These are phyloP conservation scores for Ormosia semicastrata DNA, from an alignment of 306 rosid species.

Conservation along the genomic window DNA sequence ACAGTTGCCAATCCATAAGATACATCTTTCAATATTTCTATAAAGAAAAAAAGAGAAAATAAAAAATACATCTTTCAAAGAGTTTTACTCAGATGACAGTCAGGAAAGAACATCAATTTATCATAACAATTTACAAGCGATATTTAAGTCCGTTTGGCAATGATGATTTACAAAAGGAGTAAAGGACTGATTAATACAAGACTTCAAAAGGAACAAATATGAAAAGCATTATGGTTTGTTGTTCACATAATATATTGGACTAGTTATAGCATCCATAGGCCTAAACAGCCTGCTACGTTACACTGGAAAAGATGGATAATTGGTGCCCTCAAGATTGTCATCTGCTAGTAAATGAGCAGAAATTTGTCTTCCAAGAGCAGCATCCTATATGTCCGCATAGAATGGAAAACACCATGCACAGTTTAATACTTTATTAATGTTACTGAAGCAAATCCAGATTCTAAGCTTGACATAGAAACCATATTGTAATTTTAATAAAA, in stretches of 20 bases:
- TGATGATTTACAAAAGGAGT: not conserved
- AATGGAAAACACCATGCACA: not conserved
- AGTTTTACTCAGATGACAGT: not conserved
- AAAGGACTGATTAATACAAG: not conserved
- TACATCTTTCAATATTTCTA: not conserved
- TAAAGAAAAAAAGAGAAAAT: not conserved
- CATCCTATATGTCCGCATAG: not conserved
- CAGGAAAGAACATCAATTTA: not conserved
- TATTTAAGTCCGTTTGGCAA: not conserved
- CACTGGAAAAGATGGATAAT: not conserved
- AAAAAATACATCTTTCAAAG: not conserved
- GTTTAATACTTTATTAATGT: not conserved
- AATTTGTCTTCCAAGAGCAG: not conserved
- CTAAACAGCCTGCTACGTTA: not conserved
- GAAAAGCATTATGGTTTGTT: not conserved
- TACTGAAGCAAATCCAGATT: not conserved
- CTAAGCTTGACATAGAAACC: not conserved
- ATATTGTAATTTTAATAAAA: not conserved
- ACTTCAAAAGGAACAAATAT: not conserved
- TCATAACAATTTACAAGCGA: not conserved
- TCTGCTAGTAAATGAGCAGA: not conserved
- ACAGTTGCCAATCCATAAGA: not conserved
- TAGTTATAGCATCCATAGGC: not conserved
- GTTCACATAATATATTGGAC: not conserved
- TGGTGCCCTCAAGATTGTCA: not conserved